phyloP scores from a whole-genome alignment of 1,284 basidiomycete species.

The Phenoliferia sp. region DNA sequence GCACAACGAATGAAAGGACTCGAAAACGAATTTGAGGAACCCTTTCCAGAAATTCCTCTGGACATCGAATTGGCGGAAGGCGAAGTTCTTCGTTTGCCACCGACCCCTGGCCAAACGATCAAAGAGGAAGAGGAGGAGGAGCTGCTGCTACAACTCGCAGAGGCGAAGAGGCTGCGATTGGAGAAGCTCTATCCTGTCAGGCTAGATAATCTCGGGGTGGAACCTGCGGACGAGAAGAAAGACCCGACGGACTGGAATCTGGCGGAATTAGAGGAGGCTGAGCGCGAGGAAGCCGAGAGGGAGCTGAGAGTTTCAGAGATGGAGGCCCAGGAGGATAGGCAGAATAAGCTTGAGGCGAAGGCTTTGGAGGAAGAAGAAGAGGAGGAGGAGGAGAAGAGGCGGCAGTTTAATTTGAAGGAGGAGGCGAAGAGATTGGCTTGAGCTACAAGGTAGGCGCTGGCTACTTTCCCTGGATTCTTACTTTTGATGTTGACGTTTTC shows the following conservation, averaged over 20 bases:
- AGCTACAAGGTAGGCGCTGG: no score
- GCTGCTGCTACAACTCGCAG: not conserved
- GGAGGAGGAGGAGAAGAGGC: not conserved
- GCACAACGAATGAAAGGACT: conserved; percentile 45
- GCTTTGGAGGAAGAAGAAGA: not conserved
- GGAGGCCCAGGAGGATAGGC: not conserved
- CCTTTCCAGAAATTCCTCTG: conserved; percentile 22
- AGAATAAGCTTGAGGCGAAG: not conserved
- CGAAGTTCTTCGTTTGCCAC: conserved; percentile 48
- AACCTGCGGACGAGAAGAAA: not conserved
- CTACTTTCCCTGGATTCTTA: no score
- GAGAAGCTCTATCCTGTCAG: not conserved
- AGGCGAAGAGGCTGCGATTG: not conserved
- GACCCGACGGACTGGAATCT: not conserved
- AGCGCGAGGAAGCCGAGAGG: not conserved
- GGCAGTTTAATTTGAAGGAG: not conserved
- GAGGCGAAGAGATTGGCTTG: not conserved
- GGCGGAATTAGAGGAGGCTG: not conserved
- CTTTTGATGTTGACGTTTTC: no score
- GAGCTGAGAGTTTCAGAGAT: not conserved
- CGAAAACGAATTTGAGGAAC: conserved; percentile 30
- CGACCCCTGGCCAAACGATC: conserved; percentile 44
- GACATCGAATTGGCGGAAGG: conserved; percentile 36
- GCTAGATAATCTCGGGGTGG: not conserved
- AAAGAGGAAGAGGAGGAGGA: conserved; percentile 39